Base-by-base conservation (phyloP, 202 grass and related monocot species). In the Elaeis oleifera region DNA sequence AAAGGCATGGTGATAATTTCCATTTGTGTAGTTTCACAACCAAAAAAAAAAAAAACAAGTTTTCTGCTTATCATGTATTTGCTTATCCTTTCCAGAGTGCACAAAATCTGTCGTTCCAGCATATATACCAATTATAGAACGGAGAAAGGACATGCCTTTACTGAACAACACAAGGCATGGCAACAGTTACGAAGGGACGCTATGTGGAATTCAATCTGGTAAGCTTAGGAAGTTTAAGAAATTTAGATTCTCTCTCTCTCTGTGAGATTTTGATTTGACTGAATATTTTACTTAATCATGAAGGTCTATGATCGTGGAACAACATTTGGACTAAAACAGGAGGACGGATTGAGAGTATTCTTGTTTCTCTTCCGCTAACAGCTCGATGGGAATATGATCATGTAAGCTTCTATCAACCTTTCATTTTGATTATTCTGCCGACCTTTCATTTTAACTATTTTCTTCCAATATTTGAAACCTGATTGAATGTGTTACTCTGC, bases 151-250 rank as follows among this genome's bases (percentile, higher is more conserved):
- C 49, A 84, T 80, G 53, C 88, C 88, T 76, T 89, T 25, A 94
- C 54, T 0, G 88, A 99, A 65, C 83, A 99, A 53, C 84, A 99
- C 77, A 89, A 99, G 75, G 82, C 79, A 56, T 99, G 94, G 94
- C 94, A 99, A 36, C 94, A 99, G 57, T 49, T 94, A 63, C 61
- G 94, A 64, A 89, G 94, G 80, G 94, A 49, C 88, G 94, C 25
- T 99, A 99, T 0, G 88, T 94, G 23, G 94, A 99, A 79, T 99
- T 99, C 67, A 99, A 99, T 78, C 84, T 99, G 69, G 94, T 99
- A 75, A 59, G 77, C 67, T 36, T 8, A 9, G 31, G 31, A 36
- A 36, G 31, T 9, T 36, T 7, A 9, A 36, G 31, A 36, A 36
- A 36, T 9, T 36, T 9, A 36, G 31, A 8, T 36, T 36, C 7